Evolutionary conservation across 352 stramenopile genomes (phyloP).

Genomic region (Pythium sp.): DNA sequence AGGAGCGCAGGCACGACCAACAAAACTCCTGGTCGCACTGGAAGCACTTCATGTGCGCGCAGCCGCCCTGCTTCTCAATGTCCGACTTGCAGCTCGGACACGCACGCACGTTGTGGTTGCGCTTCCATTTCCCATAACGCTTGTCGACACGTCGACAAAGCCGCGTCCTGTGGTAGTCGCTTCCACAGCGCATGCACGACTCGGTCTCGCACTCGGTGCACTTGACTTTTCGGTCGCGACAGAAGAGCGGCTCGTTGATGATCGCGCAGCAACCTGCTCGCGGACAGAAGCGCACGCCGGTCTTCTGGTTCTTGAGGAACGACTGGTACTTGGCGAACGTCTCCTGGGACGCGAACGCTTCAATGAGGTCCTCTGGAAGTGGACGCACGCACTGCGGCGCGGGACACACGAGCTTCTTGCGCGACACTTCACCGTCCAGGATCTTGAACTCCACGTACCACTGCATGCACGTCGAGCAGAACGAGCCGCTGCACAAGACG

Average conservation of each 20-base stretch:
- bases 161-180: slow-evolving; percentile 52
- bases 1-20: slow-evolving; percentile 71
- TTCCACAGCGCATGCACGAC: slow-evolving; percentile 68
- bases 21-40: slow-evolving; percentile 85
- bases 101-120: slow-evolving; percentile 62
- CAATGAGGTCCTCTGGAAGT: slow-evolving; percentile 48
- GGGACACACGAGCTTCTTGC: slow-evolving; percentile 71
- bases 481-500: slow-evolving; percentile 35
- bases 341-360: slow-evolving; percentile 43
- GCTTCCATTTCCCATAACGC: slow-evolving; percentile 66
- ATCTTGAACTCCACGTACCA: slow-evolving; percentile 82
- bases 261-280: slow-evolving; percentile 56
- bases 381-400: slow-evolving; percentile 50
- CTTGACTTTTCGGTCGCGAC: slow-evolving; percentile 35
- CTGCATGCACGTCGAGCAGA: slow-evolving; percentile 60
- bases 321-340: slow-evolving; percentile 63
- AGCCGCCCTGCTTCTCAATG: slow-evolving; percentile 86
- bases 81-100: slow-evolving; percentile 65
- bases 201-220: slow-evolving; percentile 46
- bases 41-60: slow-evolving; percentile 81
- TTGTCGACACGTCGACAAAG: slow-evolving; percentile 62
- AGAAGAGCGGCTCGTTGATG: slow-evolving; percentile 57
- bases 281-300: slow-evolving; percentile 72
- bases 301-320: slow-evolving; percentile 62
- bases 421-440: slow-evolving; percentile 67